Evolutionary conservation across 371 early-diverging fungal species (phyloP).

Genomic region (Apophysomyces elegans): DNA sequence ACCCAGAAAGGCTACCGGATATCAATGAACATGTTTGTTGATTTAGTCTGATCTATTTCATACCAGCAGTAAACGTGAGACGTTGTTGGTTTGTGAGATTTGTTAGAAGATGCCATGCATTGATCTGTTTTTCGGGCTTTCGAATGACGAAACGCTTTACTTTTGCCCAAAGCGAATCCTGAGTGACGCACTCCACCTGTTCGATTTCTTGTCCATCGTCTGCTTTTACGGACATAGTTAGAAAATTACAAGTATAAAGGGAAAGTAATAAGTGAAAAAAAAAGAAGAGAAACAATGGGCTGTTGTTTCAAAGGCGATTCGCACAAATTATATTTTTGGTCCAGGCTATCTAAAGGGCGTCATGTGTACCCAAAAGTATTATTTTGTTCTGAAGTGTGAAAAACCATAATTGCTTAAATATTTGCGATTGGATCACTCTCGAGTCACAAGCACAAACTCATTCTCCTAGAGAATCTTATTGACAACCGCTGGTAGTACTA

Average conservation of each 20-base stretch:
- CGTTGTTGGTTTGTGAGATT: constrained; percentile 35
- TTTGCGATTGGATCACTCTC: constrained; percentile 36
- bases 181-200: constrained; percentile 25
- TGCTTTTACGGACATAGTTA: not conserved
- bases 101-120: constrained; percentile 32
- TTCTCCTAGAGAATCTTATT: not conserved
- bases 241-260: not conserved
- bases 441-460: constrained; percentile 6
- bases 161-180: constrained; percentile 50
- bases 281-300: constrained; percentile 1
- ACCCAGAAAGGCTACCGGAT: constrained; percentile 56
- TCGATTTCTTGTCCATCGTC: not conserved
- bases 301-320: not conserved
- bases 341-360: not conserved
- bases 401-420: constrained; percentile 4
- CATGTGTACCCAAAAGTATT: not conserved
- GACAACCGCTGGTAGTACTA: not conserved
- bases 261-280: not conserved
- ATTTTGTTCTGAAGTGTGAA: not conserved
- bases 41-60: not conserved
- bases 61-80: constrained; percentile 41
- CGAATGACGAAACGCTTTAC: constrained; percentile 41
- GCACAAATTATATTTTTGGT: not conserved
- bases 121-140: constrained; percentile 32
- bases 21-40: not conserved